Conservation (phyloP, 179 eudicot genomes). For the Beta corolliflora region DNA sequence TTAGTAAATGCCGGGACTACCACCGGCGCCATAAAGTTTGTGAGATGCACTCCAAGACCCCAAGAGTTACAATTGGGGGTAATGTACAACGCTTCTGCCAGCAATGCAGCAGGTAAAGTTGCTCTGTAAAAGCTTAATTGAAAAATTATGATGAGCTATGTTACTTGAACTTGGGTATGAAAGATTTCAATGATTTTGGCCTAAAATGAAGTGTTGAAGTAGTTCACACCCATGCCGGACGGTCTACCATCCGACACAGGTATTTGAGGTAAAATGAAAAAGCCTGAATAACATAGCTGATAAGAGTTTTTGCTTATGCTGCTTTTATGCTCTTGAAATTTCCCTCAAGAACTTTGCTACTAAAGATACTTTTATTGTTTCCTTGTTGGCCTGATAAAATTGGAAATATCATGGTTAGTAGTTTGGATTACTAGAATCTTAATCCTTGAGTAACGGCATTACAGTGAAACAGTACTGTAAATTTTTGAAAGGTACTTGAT, state of each 20-base stretch:
- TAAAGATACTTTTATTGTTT: neutral
- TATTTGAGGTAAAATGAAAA: too few relatives aligned
- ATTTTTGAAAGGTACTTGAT: neutral
- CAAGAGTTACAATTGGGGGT: conserved; percentile 68
- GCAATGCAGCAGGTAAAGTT: conserved; percentile 82
- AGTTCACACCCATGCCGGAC: too few relatives aligned
- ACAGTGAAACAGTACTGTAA: neutral
- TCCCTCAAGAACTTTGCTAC: neutral
- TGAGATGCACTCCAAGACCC: conserved; percentile 76
- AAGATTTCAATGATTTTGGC: too few relatives aligned
- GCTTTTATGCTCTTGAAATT: conserved; percentile 3
- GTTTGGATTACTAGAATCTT: neutral
- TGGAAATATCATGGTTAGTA: neutral
- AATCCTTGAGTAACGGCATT: neutral
- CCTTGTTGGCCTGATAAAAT: neutral
- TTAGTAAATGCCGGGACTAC: conserved; percentile 69
- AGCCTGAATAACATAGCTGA: too few relatives aligned
- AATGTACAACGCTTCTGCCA: conserved; percentile 84
- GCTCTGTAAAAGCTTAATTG: neutral
- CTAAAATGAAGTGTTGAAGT: too few relatives aligned
- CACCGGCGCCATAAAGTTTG: conserved; percentile 91
- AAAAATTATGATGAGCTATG: neutral
- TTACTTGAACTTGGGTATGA: too few relatives aligned
- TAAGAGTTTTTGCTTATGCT: conserved; percentile 1
- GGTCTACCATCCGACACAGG: too few relatives aligned